Evolutionary conservation across 108 stramenopile species (phyloP).

Genomic region (Pseudonitzschia delicatissima): DNA sequence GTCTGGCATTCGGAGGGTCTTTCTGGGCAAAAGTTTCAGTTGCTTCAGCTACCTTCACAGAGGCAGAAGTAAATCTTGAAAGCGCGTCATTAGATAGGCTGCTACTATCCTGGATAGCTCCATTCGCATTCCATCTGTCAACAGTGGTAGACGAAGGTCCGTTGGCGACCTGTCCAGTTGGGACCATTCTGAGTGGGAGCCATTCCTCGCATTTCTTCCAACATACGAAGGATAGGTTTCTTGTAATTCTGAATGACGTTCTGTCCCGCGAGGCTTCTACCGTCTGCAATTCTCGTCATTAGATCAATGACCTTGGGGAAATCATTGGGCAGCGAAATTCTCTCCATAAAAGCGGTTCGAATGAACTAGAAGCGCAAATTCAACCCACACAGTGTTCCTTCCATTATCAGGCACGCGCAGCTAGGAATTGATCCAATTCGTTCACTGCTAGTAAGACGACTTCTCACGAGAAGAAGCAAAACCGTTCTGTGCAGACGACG

Average conservation of each 20-base stretch:
- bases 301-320: conserved; percentile 84
- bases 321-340: conserved; percentile 69
- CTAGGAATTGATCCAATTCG: conserved; percentile 87
- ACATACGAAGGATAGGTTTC: conserved; percentile 75
- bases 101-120: conserved; percentile 51
- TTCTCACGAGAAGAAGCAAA: conserved; percentile 84
- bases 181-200: conserved; percentile 11
- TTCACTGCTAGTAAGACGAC: conserved; percentile 68
- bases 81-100: conserved; percentile 66
- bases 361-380: conserved; percentile 89
- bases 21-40: conserved; percentile 53
- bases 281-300: conserved; percentile 80
- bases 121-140: neutral
- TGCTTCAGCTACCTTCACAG: conserved; percentile 66
- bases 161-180: neutral
- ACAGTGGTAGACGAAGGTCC: neutral
- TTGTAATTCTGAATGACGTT: conserved; percentile 66
- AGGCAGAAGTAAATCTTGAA: conserved; percentile 48
- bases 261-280: conserved; percentile 60
- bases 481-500: conserved; percentile 90
- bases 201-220: conserved; percentile 71
- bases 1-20: conserved; percentile 77
- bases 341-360: conserved; percentile 77
- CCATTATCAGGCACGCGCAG: conserved; percentile 83
- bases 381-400: conserved; percentile 83